Percentiles rank a stretch among this genome's conserved stretches.
Evolutionary conservation across 2,329 filamentous ascomycete species (phyloP).

Genomic region (Verticillium nonalfalfae): DNA sequence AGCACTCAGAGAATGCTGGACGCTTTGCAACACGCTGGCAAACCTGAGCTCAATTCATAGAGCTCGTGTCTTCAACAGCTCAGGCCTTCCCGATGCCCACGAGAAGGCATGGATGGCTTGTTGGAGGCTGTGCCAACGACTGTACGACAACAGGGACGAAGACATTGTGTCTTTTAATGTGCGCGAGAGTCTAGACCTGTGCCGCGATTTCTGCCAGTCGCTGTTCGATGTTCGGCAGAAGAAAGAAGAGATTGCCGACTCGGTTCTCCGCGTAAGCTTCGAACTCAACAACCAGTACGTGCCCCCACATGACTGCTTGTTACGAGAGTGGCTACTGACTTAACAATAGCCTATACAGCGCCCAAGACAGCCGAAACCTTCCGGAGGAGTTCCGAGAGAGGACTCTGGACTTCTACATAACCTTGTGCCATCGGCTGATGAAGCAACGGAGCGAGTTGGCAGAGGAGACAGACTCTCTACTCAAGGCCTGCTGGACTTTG

Average conservation of each 20-base stretch:
- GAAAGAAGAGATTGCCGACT: constrained; percentile 75
- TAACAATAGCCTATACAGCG: constrained; percentile 66
- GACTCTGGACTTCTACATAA: constrained; percentile 91
- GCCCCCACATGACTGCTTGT: no score
- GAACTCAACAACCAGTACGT: constrained; percentile 83
- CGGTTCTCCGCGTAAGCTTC: constrained; percentile 84
- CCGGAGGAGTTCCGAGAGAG: constrained; percentile 84
- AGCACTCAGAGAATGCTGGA: constrained; percentile 87
- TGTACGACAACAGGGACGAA: constrained; percentile 77
- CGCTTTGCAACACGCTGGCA: constrained; percentile 83
- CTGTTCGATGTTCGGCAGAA: constrained; percentile 80
- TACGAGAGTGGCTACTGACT: background rate
- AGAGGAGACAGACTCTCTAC: constrained; percentile 76
- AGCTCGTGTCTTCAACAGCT: constrained; percentile 69
- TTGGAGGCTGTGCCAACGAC: constrained; percentile 84
- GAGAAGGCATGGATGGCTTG: constrained; percentile 91
- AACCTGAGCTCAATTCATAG: constrained; percentile 79
- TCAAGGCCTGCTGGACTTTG: constrained; percentile 82
- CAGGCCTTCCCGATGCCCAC: constrained; percentile 68
- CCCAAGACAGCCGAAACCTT: constrained; percentile 70
- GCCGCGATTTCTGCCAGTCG: constrained; percentile 85
- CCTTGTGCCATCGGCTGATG: constrained; percentile 91
- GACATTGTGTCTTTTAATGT: constrained; percentile 61
- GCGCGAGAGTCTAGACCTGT: constrained; percentile 73
- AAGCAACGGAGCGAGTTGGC: constrained; percentile 77